Evolutionary conservation across 1,284 basidiomycete species (phyloP), one percentile per base, ranked within the genome.

Genomic region (Rhodotorula sp.): DNA sequence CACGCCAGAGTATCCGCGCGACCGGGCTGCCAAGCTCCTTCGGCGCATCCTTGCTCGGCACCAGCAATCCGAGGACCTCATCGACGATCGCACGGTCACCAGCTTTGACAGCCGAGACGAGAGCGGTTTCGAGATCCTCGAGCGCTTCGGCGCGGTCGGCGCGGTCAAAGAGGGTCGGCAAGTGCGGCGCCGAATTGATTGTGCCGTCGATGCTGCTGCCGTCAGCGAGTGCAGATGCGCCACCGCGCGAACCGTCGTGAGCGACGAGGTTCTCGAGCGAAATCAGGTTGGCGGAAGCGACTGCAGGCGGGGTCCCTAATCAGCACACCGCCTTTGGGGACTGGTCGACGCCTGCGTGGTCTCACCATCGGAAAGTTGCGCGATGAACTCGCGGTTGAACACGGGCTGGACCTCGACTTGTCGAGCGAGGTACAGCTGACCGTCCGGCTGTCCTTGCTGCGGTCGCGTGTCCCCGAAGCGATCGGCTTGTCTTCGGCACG

Each of bases 391-490:
- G 83, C 97, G 87, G 80, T 97, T 97, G 83, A 98, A 97, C 59
- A 94, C 93, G 5, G 96, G 97, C 80, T 99, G 97, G 20, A 98
- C 92, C 77, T 99, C 97, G 18, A 99, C 96, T 82, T 99, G 97
- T 49, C 97, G 89, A 64, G 93, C 89, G 49, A 99, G 87, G 82
- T 99, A 99, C 18, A 99, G 86, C 81, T 99, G 76, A 4, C 97
- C 82, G 97, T 98, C 23, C 91, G 98, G 49, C 90, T 91, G 21
- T 90, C 94, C 76, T 91, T 98, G 54, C 91, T 94, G 68, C 92
- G 88, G 73, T 23, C 66, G 49, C 31, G 70, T 66, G 43, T 74
- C 70, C n/a, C 76, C 76, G 23, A 73, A 75, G 21, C 73, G 64
- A 31, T 77, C 76, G 3, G 74, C 73, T 48, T 77, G 76, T 47